These are phyloP conservation scores for Coprinellus micaceus DNA, from an alignment of 768 basidiomycete genomes.

Conservation along the genomic window DNA sequence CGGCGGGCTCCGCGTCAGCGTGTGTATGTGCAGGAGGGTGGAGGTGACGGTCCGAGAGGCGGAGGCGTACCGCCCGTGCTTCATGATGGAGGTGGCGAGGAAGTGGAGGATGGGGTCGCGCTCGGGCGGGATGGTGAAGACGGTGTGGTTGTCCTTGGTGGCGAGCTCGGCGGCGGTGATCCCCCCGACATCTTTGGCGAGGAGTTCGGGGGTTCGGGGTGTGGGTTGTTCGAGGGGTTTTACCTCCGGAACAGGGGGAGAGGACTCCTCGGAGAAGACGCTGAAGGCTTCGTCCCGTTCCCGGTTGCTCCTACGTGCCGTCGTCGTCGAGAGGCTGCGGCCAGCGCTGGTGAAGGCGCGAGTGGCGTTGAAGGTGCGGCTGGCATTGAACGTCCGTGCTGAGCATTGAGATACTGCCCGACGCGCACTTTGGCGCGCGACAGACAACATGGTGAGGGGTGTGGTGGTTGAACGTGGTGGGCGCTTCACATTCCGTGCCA, in stretches of 20 bases:
- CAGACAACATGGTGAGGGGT: constrained; percentile 16
- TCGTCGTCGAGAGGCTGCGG: background rate
- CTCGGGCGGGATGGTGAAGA: constrained; percentile 64
- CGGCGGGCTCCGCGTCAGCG: constrained; percentile 72
- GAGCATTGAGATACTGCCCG: constrained; percentile 14
- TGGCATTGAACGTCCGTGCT: constrained; percentile 10
- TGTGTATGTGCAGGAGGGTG: constrained; percentile 70
- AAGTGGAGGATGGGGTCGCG: constrained; percentile 72
- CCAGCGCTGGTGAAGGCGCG: no score
- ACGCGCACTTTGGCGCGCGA: constrained; percentile 16
- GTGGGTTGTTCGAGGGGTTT: constrained; percentile 10
- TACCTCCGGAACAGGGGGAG: constrained; percentile 7
- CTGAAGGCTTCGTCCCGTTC: constrained; percentile 17
- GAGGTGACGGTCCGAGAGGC: constrained; percentile 53
- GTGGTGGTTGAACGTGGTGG: background rate
- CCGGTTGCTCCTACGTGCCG: constrained; percentile 13
- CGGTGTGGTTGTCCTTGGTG: constrained; percentile 6
- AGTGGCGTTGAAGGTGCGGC: no score
- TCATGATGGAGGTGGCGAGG: constrained; percentile 58
- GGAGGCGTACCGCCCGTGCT: constrained; percentile 59
- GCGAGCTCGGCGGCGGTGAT: background rate
- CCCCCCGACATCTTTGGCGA: background rate
- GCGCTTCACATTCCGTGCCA: background rate
- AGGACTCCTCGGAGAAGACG: constrained; percentile 11
- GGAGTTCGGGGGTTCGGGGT: background rate